Evolutionary conservation across 2,329 filamentous ascomycete species (phyloP).

Genomic region (Leptoxyphium fumago): DNA sequence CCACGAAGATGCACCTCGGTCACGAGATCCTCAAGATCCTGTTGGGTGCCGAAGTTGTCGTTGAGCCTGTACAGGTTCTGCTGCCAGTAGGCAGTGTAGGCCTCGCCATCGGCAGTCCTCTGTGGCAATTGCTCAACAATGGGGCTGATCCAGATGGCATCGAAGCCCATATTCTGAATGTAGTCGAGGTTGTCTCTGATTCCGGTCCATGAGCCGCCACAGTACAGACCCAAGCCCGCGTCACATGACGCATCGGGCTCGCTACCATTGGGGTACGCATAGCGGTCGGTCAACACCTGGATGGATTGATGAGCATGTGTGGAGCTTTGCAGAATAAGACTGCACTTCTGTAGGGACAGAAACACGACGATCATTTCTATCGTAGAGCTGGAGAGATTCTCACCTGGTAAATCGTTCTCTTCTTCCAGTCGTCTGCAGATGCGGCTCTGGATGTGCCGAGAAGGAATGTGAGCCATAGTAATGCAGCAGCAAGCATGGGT

Average conservation of each 20-base stretch:
- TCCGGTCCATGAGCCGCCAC: conserved; percentile 27
- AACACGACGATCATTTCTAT: no score
- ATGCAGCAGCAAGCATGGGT: background rate
- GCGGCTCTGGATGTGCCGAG: conserved; percentile 12
- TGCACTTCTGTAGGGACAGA: no score
- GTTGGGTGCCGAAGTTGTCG: conserved; percentile 41
- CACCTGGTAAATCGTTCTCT: conserved; percentile 25
- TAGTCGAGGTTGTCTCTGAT: conserved; percentile 28
- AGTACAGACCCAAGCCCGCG: conserved; percentile 16
- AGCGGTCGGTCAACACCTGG: conserved; percentile 22
- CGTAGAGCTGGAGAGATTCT: background rate
- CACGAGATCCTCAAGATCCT: conserved; percentile 44
- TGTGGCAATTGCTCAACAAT: conserved; percentile 28
- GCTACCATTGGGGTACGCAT: conserved; percentile 13
- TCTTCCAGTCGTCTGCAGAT: conserved; percentile 23
- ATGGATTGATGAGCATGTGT: background rate
- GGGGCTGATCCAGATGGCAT: conserved; percentile 36
- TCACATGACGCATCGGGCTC: conserved; percentile 14
- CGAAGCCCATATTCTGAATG: conserved; percentile 29
- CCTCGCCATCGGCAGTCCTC: conserved; percentile 26
- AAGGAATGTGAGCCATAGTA: background rate
- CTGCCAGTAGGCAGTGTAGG: conserved; percentile 40
- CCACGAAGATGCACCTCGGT: conserved; percentile 39
- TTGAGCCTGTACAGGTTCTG: conserved; percentile 41
- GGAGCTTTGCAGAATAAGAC: no score